These are phyloP conservation scores for Yarrowia keelungensis DNA, from an alignment of 805 yeast genomes.

Conservation along the genomic window DNA sequence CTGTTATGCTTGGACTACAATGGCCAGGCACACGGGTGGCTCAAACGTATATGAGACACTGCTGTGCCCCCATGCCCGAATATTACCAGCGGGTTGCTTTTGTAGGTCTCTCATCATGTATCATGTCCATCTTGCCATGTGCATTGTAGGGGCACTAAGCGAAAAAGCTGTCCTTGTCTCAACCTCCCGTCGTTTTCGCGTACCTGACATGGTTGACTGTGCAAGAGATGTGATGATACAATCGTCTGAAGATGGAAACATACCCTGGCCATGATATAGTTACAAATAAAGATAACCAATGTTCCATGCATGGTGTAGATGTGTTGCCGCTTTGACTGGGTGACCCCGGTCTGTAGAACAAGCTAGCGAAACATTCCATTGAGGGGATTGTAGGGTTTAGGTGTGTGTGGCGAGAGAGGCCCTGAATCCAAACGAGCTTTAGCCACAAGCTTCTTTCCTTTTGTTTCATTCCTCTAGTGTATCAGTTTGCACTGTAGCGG, in stretches of 20 bases:
- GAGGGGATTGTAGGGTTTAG: conserved; percentile 20
- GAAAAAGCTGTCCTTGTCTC: conserved; percentile 1
- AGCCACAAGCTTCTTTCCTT: conserved; percentile 26
- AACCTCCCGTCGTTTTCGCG: conserved; percentile 5
- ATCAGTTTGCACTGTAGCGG: conserved; percentile 10
- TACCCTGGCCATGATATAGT: conserved; percentile 1
- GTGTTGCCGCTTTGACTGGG: not conserved
- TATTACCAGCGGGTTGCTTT: conserved; percentile 7
- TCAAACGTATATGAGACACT: not conserved
- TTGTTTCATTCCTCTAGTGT: conserved; percentile 16
- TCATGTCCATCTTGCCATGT: not conserved
- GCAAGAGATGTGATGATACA: too few relatives aligned
- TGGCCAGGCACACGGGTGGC: conserved; percentile 17
- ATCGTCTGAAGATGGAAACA: too few relatives aligned
- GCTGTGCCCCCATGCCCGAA: not conserved
- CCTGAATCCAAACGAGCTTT: conserved; percentile 7
- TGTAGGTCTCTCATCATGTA: conserved; percentile 5
- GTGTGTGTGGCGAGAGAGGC: conserved; percentile 1
- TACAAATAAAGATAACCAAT: not conserved
- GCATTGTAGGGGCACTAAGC: conserved; percentile 1
- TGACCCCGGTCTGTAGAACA: not conserved
- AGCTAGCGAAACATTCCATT: not conserved
- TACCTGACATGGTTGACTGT: not conserved
- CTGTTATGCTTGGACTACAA: conserved; percentile 21
- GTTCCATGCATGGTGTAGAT: conserved; percentile 22